Evolutionary conservation across 2,329 filamentous ascomycete genomes (phyloP).

Genomic region (Aspergillus candidus): DNA sequence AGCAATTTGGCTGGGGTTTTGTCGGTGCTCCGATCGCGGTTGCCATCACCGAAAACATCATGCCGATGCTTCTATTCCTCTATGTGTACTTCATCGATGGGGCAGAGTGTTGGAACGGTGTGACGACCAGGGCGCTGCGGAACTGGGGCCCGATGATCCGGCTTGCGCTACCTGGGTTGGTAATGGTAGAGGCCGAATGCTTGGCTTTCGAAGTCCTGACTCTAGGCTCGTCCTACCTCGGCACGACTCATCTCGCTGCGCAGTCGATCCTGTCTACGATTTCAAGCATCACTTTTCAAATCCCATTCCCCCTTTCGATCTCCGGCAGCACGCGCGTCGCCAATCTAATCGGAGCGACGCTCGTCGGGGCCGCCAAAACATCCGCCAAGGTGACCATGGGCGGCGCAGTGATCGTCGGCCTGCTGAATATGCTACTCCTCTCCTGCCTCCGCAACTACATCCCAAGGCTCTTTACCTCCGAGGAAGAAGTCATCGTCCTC

Average conservation of each 20-base stretch:
- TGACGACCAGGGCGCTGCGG: constrained; percentile 60
- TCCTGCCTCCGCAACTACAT: constrained; percentile 64
- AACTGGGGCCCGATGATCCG: constrained; percentile 84
- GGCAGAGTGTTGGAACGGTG: constrained; percentile 73
- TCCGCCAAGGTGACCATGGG: constrained; percentile 71
- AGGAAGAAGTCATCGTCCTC: constrained; percentile 61
- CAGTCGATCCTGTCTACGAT: constrained; percentile 80
- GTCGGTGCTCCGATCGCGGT: constrained; percentile 75
- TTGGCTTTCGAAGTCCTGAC: constrained; percentile 89
- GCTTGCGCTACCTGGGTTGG: constrained; percentile 77
- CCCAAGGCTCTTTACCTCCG: constrained; percentile 70
- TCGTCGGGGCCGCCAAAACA: constrained; percentile 72
- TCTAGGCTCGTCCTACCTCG: constrained; percentile 72
- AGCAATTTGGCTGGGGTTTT: constrained; percentile 59
- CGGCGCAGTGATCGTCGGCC: constrained; percentile 62
- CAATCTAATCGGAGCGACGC: constrained; percentile 81
- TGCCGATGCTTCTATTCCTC: constrained; percentile 64
- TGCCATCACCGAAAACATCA: constrained; percentile 65
- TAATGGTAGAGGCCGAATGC: constrained; percentile 93
- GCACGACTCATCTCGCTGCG: constrained; percentile 72
- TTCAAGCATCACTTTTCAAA: constrained; percentile 75
- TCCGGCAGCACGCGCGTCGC: constrained; percentile 83
- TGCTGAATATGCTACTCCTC: constrained; percentile 70
- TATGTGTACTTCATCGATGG: constrained; percentile 70
- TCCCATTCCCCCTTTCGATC: constrained; percentile 87